Conservation (phyloP, 345 rosid genomes). For the Stellera chamaejasme region DNA sequence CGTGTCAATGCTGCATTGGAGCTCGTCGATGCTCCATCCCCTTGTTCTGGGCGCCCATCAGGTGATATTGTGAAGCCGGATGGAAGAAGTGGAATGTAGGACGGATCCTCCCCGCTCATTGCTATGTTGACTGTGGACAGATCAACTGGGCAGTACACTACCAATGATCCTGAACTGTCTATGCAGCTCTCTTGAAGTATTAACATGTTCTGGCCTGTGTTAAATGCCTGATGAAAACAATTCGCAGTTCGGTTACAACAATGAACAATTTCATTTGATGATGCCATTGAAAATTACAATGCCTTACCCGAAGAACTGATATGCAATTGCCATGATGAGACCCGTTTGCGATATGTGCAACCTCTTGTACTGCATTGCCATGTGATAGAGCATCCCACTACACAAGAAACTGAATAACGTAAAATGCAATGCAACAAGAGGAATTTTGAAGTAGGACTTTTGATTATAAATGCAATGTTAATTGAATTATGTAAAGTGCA, state of each 20-base stretch:
- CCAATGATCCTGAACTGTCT: slow-evolving; percentile 77
- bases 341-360: slow-evolving; percentile 88
- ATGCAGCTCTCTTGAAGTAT: slow-evolving; percentile 93
- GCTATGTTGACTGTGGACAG: slow-evolving; percentile 75
- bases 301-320: slow-evolving; percentile 80
- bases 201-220: slow-evolving; percentile 76
- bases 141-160: slow-evolving; percentile 87
- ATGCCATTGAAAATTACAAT: background rate
- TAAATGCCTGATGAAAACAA: slow-evolving; percentile 45
- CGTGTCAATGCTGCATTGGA: slow-evolving; percentile 26
- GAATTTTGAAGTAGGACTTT: background rate
- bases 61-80: slow-evolving; percentile 86
- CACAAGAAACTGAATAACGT: background rate
- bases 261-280: too few species aligned
- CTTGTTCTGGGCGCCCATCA: slow-evolving; percentile 44
- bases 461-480: too few species aligned
- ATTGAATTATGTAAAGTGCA: background rate
- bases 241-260: background rate
- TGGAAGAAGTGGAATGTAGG: slow-evolving; percentile 80
- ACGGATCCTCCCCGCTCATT: slow-evolving; percentile 91
- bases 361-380: slow-evolving; percentile 82
- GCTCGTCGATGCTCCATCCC: slow-evolving; percentile 73
- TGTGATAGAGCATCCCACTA: slow-evolving; percentile 98
- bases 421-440: background rate
- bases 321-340: slow-evolving; percentile 90